These are phyloP conservation scores for Proliferodiscus dingleyae DNA, from an alignment of 2,329 filamentous ascomycete species.

Conservation along the genomic window DNA sequence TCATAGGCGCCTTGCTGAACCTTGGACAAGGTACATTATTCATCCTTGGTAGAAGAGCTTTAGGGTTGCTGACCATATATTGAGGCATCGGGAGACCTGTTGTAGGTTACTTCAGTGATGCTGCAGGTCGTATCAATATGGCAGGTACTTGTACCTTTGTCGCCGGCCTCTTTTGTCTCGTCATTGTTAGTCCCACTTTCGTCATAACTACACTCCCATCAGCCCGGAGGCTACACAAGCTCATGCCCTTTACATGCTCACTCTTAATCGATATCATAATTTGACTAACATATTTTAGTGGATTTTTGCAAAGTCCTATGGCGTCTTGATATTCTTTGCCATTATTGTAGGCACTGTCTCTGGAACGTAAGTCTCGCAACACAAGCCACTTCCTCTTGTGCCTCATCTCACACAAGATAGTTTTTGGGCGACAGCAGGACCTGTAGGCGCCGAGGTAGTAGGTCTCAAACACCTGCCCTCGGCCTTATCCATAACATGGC, in stretches of 20 bases:
- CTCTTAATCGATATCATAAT: too few species aligned
- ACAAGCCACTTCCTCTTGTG: too few species aligned
- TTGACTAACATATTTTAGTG: slow-evolving; percentile 38
- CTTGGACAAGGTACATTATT: slow-evolving; percentile 42
- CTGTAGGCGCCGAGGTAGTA: slow-evolving; percentile 69
- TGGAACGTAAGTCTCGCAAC: slow-evolving; percentile 53
- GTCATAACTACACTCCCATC: not conserved
- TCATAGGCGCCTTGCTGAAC: slow-evolving; percentile 71
- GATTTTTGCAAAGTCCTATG: slow-evolving; percentile 62
- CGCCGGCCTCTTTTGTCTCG: slow-evolving; percentile 59
- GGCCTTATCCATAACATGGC: slow-evolving; percentile 66
- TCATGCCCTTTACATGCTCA: not conserved
- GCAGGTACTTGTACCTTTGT: slow-evolving; percentile 60
- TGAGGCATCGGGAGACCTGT: slow-evolving; percentile 62
- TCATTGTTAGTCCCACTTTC: slow-evolving; percentile 39
- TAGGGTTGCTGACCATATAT: not conserved
- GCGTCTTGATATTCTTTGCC: slow-evolving; percentile 66
- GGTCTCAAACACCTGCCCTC: slow-evolving; percentile 65
- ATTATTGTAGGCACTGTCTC: slow-evolving; percentile 62
- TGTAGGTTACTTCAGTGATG: slow-evolving; percentile 69
- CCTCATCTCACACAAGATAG: too few species aligned
- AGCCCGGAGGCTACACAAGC: not conserved
- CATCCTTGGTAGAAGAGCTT: not conserved
- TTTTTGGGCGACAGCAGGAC: slow-evolving; percentile 65
- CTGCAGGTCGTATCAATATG: slow-evolving; percentile 68